Evolutionary conservation across 768 basidiomycete species (phyloP).

Genomic region (Lenzites betulinus): DNA sequence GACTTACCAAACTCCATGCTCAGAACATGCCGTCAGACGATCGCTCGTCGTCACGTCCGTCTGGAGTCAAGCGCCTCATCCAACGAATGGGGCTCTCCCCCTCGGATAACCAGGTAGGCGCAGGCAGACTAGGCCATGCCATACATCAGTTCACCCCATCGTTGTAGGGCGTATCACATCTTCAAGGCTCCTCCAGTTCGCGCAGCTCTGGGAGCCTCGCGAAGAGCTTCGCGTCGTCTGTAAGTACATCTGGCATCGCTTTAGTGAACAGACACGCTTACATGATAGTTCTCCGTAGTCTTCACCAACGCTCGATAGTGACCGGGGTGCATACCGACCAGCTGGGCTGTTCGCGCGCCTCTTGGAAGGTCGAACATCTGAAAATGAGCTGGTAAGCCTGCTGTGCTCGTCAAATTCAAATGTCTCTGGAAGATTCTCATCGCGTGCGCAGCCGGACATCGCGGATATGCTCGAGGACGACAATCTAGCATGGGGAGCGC

Average conservation of each 20-base stretch:
- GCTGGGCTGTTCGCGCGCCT: neutral
- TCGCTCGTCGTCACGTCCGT: neutral
- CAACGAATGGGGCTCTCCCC: slow-evolving; percentile 4
- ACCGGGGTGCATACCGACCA: neutral
- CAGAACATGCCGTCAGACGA: neutral
- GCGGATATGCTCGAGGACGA: slow-evolving; percentile 29
- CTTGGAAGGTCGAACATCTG: neutral
- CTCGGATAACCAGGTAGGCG: neutral
- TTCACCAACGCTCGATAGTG: neutral
- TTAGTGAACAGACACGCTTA: neutral
- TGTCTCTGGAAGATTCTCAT: neutral
- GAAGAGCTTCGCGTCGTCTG: neutral
- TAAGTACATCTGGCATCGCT: neutral
- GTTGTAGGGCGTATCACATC: neutral
- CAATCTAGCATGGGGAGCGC: slow-evolving; percentile 22
- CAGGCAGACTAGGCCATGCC: neutral
- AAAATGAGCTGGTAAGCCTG: neutral
- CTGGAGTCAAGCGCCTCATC: neutral
- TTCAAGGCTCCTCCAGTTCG: neutral
- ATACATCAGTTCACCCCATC: neutral
- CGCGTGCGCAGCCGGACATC: neutral
- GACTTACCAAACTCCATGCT: neutral
- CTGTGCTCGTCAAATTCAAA: neutral
- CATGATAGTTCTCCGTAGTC: neutral
- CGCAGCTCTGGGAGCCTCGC: slow-evolving; percentile 1